Conservation (phyloP, 306 rosid genomes). For the Abrus precatorius region DNA sequence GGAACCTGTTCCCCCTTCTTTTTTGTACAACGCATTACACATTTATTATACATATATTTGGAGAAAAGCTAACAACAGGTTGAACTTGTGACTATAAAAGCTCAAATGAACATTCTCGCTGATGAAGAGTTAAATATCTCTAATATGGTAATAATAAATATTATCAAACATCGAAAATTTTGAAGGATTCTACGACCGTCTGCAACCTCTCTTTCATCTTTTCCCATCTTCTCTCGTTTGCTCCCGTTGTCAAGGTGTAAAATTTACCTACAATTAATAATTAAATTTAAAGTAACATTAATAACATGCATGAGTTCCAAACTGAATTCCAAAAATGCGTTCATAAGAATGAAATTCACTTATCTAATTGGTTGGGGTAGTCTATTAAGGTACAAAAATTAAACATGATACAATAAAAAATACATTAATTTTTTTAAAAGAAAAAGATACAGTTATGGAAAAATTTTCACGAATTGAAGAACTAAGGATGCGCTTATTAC, state of each 20-base stretch:
- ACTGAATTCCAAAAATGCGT: background rate
- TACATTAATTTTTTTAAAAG: too few species aligned
- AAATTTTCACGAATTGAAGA: too few species aligned
- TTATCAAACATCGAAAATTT: conserved; percentile 65
- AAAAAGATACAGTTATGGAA: too few species aligned
- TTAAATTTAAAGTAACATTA: conserved; percentile 4
- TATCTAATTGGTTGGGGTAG: background rate
- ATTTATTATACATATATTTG: background rate
- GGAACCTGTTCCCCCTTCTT: background rate
- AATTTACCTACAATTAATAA: conserved; percentile 75
- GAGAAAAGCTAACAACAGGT: conserved; percentile 5
- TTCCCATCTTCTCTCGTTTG: conserved; percentile 95
- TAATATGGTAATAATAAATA: background rate
- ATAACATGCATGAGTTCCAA: background rate
- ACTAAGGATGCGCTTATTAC: too few species aligned
- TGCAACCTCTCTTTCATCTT: conserved; percentile 93
- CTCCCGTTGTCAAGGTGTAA: conserved; percentile 89
- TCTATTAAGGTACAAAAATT: too few species aligned
- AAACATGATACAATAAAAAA: too few species aligned
- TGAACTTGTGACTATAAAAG: conserved; percentile 3
- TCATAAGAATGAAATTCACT: background rate
- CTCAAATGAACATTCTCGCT: conserved; percentile 50
- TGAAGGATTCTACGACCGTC: conserved; percentile 80
- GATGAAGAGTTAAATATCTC: conserved; percentile 48
- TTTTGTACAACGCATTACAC: background rate